These are phyloP conservation scores for Psilocybe tampanensis DNA, from an alignment of 768 basidiomycete genomes.

Conservation along the genomic window DNA sequence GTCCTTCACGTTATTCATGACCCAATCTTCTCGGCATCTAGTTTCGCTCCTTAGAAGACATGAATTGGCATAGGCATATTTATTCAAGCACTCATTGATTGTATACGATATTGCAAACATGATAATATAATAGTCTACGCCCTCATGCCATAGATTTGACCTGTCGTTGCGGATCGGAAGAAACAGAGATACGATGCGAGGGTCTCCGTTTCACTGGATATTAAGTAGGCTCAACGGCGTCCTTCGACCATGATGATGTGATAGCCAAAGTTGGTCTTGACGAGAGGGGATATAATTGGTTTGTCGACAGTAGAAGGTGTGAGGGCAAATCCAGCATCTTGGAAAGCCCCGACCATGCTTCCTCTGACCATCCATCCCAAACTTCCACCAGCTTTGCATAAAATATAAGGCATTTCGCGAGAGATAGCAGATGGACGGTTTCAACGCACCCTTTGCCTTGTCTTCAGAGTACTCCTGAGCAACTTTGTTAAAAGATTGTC, in stretches of 20 bases:
- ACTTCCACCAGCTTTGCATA: conserved; percentile 72
- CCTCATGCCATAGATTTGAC: too few species aligned
- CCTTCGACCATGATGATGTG: conserved; percentile 94
- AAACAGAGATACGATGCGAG: background rate
- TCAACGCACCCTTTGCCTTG: conserved; percentile 76
- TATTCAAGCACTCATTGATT: conserved; percentile 1
- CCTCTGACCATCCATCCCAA: conserved; percentile 87
- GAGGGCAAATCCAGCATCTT: conserved; percentile 86
- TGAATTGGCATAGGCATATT: background rate
- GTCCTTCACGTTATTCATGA: background rate
- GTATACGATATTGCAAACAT: background rate
- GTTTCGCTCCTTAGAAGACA: background rate
- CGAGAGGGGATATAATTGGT: conserved; percentile 67
- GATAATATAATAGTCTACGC: background rate
- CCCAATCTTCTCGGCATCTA: background rate
- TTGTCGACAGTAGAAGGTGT: conserved; percentile 82
- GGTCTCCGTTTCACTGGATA: too few species aligned
- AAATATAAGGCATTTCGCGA: background rate
- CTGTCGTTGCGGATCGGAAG: too few species aligned
- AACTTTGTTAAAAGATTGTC: conserved; percentile 84
- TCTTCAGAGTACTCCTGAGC: conserved; percentile 91
- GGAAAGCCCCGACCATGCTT: conserved; percentile 88
- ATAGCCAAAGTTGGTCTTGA: conserved; percentile 85
- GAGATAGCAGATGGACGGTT: conserved; percentile 2
- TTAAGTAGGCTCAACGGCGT: conserved; percentile 42